These are phyloP conservation scores for Boletus subcaerulescens DNA, from an alignment of 768 basidiomycete genomes.

Conservation along the genomic window DNA sequence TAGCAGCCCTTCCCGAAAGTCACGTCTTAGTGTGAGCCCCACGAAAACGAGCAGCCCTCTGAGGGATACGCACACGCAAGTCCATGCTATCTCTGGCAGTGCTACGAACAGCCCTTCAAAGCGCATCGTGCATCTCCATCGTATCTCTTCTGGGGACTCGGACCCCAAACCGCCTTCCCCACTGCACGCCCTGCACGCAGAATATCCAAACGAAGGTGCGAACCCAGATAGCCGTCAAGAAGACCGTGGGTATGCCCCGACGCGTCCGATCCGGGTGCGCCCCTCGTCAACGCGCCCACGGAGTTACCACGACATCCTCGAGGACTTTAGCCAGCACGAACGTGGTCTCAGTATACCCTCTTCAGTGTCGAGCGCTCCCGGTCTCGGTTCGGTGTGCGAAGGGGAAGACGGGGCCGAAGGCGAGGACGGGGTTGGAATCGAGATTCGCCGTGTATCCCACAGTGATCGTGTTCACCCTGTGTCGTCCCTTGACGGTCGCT, in stretches of 20 bases:
- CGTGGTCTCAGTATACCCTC: slow-evolving; percentile 28
- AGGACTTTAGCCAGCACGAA: slow-evolving; percentile 52
- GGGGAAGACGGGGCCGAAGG: slow-evolving; percentile 14
- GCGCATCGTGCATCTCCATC: slow-evolving; percentile 20
- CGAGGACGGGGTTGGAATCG: background rate
- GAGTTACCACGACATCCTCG: slow-evolving; percentile 66
- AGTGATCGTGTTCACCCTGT: background rate
- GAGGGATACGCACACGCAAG: slow-evolving; percentile 10
- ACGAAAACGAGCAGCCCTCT: slow-evolving; percentile 19
- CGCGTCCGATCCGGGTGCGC: slow-evolving; percentile 31
- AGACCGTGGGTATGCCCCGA: slow-evolving; percentile 1
- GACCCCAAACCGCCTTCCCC: slow-evolving; percentile 11
- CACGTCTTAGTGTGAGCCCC: slow-evolving; percentile 24
- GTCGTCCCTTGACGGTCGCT: background rate
- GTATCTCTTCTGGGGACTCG: slow-evolving; percentile 16
- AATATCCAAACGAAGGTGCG: background rate
- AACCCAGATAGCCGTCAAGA: slow-evolving; percentile 3
- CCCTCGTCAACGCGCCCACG: slow-evolving; percentile 43
- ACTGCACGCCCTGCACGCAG: background rate
- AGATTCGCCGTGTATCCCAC: background rate
- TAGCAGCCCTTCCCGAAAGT: slow-evolving; percentile 22
- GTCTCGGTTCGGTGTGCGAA: slow-evolving; percentile 23
- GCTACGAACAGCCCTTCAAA: slow-evolving; percentile 21
- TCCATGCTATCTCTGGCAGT: slow-evolving; percentile 7
- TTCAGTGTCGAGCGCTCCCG: slow-evolving; percentile 29